phyloP scores from a whole-genome alignment of 148 eudicot genomes.

The Nepenthes mirabilis region DNA sequence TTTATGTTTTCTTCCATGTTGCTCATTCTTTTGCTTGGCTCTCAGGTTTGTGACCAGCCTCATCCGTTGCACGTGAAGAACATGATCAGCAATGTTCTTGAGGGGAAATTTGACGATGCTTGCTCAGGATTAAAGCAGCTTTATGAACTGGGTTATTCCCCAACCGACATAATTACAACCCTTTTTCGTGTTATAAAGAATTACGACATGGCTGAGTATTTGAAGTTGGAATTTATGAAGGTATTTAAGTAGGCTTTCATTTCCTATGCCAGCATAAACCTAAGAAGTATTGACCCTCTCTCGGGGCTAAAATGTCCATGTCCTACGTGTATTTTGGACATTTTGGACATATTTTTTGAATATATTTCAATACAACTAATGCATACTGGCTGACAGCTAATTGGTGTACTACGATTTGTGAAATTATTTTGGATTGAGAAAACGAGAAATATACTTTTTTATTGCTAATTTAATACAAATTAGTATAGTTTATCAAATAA shows the following conservation, averaged over 20 bases:
- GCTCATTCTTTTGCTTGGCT: slow-evolving; percentile 3
- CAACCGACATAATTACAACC: slow-evolving; percentile 97
- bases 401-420: too few relatives aligned
- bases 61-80: slow-evolving; percentile 96
- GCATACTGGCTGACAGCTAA: too few relatives aligned
- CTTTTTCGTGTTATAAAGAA: slow-evolving; percentile 90
- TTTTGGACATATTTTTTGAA: too few relatives aligned
- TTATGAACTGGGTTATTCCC: slow-evolving; percentile 92
- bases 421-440: too few relatives aligned
- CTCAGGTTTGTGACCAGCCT: slow-evolving; percentile 98
- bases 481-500: too few relatives aligned
- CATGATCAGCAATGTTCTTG: slow-evolving; percentile 71
- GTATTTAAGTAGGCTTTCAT: slow-evolving; percentile 13
- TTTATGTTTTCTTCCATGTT: not conserved
- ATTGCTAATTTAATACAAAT: too few relatives aligned
- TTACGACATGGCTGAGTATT: slow-evolving; percentile 91
- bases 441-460: too few relatives aligned
- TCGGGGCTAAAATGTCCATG: too few relatives aligned
- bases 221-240: slow-evolving; percentile 98
- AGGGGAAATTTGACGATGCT: slow-evolving; percentile 83
- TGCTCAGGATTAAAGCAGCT: slow-evolving; percentile 85
- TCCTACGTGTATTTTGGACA: too few relatives aligned
- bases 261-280: too few relatives aligned
- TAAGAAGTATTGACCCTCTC: too few relatives aligned
- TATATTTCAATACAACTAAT: too few relatives aligned